A percentile compares a stretch with the other conserved stretches of the same genome.
These are phyloP conservation scores for Lasiodiplodia hormozganensis DNA, from an alignment of 2,329 filamentous ascomycete species.

Conservation along the genomic window DNA sequence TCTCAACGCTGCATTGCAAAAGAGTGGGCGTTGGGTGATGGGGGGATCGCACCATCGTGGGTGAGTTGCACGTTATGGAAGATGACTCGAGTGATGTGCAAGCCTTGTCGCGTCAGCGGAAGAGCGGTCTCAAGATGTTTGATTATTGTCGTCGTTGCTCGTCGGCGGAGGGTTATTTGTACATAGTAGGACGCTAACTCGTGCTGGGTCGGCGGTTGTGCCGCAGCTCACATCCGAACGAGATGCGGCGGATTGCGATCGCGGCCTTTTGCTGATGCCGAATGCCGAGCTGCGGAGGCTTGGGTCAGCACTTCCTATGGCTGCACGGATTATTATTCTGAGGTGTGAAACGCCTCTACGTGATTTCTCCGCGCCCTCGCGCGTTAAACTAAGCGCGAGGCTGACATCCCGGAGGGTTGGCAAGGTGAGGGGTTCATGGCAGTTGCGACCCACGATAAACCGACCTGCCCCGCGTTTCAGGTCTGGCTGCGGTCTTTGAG, in stretches of 20 bases:
- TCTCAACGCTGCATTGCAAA: no score
- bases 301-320: slow-evolving; percentile 1
- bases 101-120: neutral
- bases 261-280: neutral
- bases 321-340: neutral
- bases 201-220: neutral
- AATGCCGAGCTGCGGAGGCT: slow-evolving; percentile 11
- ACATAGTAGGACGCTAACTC: no score
- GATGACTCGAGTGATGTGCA: neutral
- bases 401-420: neutral
- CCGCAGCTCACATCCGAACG: neutral
- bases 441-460: neutral
- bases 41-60: slow-evolving; percentile 5
- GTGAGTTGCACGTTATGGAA: neutral
- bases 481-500: neutral
- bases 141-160: no score
- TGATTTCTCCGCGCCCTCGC: neutral
- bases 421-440: neutral
- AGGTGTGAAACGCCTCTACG: no score
- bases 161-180: neutral
- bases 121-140: neutral
- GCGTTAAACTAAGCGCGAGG: neutral
- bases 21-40: neutral
- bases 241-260: neutral
- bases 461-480: neutral